phyloP scores from a whole-genome alignment of 768 basidiomycete species.

The Boletus insuetus region DNA sequence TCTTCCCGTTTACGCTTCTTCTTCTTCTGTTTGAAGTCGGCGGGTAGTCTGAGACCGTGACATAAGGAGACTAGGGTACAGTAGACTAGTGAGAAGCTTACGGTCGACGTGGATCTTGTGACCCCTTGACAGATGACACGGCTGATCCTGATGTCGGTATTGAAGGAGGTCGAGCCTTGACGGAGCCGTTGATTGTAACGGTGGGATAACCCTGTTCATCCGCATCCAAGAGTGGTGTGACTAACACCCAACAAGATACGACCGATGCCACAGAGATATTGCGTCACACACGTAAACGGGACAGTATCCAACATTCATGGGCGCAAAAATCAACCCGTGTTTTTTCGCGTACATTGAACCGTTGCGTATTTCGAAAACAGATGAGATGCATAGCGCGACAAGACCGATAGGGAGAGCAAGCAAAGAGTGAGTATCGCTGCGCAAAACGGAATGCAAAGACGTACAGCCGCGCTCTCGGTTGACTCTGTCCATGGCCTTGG shows the following conservation, averaged over 20 bases:
- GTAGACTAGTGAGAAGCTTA: conserved; percentile 30
- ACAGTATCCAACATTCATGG: not conserved
- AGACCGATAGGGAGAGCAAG: conserved; percentile 18
- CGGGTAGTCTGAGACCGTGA: conserved; percentile 27
- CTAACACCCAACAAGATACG: conserved; percentile 12
- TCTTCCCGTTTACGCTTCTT: conserved; percentile 84
- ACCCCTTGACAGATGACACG: conserved; percentile 50
- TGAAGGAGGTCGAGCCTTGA: conserved; percentile 49
- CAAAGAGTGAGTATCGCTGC: conserved; percentile 9
- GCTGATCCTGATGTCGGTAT: conserved; percentile 38
- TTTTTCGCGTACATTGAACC: conserved; percentile 11
- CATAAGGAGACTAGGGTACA: conserved; percentile 16
- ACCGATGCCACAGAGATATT: conserved; percentile 17
- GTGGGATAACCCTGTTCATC: conserved; percentile 45
- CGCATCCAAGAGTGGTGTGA: conserved; percentile 48
- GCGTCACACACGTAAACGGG: not conserved
- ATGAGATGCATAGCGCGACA: not conserved
- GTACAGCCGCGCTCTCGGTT: conserved; percentile 76
- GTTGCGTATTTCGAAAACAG: conserved; percentile 7
- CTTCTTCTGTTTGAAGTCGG: conserved; percentile 74
- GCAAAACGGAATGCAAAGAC: conserved; percentile 34
- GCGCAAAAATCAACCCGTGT: not conserved
- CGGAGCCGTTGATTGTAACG: conserved; percentile 31
- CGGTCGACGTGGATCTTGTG: conserved; percentile 63
- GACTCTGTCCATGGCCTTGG: conserved; percentile 64